Evolutionary conservation across 768 basidiomycete genomes (phyloP).

Genomic region (Phaeolepiota aurea): DNA sequence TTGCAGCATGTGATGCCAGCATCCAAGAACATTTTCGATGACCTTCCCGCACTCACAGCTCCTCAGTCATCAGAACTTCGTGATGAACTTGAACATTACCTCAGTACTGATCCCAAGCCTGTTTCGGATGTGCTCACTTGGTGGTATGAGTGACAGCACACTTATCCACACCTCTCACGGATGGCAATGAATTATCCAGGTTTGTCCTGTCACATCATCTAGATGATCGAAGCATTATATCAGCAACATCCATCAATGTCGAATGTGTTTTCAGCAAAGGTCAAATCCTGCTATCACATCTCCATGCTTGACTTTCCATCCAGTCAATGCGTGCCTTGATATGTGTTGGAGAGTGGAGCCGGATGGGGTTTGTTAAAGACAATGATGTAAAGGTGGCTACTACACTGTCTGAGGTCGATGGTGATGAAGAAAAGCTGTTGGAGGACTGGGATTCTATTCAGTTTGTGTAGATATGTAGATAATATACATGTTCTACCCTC

Average conservation of each 20-base stretch:
- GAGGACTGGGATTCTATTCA: slow-evolving; percentile 14
- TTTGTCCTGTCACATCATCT: slow-evolving; percentile 9
- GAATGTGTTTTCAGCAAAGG: slow-evolving; percentile 20
- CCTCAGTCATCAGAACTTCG: slow-evolving; percentile 5
- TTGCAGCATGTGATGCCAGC: not conserved
- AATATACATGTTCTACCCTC: too few relatives aligned
- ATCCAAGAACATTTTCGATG: slow-evolving; percentile 19
- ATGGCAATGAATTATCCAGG: slow-evolving; percentile 27
- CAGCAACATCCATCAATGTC: slow-evolving; percentile 23
- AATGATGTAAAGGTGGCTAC: slow-evolving; percentile 12
- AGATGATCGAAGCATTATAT: slow-evolving; percentile 4
- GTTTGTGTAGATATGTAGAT: too few relatives aligned
- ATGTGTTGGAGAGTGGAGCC: slow-evolving; percentile 27
- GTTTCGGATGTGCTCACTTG: slow-evolving; percentile 16
- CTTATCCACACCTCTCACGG: slow-evolving; percentile 18
- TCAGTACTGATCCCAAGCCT: slow-evolving; percentile 14
- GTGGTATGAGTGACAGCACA: slow-evolving; percentile 16
- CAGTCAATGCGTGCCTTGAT: slow-evolving; percentile 19
- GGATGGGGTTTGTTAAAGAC: slow-evolving; percentile 17
- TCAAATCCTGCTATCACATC: slow-evolving; percentile 15
- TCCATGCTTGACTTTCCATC: slow-evolving; percentile 14
- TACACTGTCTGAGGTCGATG: slow-evolving; percentile 7
- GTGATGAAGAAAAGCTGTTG: slow-evolving; percentile 9
- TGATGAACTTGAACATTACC: slow-evolving; percentile 20
- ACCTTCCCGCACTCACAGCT: slow-evolving; percentile 12